Conservation (phyloP, 768 basidiomycete genomes). For the Saitozyma sp. region DNA sequence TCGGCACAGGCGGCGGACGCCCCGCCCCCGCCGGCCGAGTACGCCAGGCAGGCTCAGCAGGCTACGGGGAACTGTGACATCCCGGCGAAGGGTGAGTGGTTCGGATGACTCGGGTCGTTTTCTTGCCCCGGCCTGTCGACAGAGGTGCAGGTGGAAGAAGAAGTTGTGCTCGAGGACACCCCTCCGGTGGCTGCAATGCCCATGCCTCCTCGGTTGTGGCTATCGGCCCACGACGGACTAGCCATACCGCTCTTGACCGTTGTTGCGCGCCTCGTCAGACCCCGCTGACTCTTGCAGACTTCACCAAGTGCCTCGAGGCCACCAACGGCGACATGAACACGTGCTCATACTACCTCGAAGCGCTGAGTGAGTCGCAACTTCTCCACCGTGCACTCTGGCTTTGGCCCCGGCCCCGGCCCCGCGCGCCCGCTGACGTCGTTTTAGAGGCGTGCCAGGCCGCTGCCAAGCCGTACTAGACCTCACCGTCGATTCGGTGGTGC, state of each 20-base stretch:
- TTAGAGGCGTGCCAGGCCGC: constrained; percentile 53
- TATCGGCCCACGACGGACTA: no score
- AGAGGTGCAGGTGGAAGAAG: no score
- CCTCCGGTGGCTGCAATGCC: no score
- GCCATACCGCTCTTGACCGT: no score
- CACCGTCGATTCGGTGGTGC: no score
- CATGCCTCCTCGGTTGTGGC: no score
- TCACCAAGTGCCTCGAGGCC: constrained; percentile 52
- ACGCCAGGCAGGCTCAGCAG: constrained; percentile 32
- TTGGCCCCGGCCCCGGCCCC: no score
- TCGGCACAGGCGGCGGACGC: constrained; percentile 20
- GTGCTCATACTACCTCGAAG: constrained; percentile 52
- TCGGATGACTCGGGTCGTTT: no score
- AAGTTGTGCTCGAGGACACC: no score
- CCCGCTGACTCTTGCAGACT: constrained; percentile 33
- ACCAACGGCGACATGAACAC: constrained; percentile 49
- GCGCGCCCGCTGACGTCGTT: not conserved
- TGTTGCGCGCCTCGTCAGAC: no score
- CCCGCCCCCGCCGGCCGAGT: constrained; percentile 41
- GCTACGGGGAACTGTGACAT: constrained; percentile 43
- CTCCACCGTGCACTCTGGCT: not conserved
- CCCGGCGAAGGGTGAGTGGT: constrained; percentile 50
- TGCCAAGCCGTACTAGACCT: constrained; percentile 49
- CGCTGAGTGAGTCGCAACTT: constrained; percentile 35
- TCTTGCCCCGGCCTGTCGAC: not conserved